These are phyloP conservation scores for Fusarium metavorans DNA, from an alignment of 2,329 filamentous ascomycete species.

Conservation along the genomic window DNA sequence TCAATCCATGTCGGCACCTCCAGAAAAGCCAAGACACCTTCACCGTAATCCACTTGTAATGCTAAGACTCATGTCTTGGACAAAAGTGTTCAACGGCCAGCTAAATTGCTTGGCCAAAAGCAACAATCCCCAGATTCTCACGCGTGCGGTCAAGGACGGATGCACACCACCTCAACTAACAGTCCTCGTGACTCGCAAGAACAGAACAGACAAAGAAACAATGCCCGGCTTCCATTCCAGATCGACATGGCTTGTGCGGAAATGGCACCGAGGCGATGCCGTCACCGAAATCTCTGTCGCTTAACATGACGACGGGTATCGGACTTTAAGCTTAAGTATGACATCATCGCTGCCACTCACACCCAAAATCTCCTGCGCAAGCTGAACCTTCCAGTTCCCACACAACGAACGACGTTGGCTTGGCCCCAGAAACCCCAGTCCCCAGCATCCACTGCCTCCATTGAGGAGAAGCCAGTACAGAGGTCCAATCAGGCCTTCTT, in stretches of 20 bases:
- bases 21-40: neutral
- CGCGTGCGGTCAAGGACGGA: neutral
- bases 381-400: neutral
- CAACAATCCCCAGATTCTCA: slow-evolving; percentile 7
- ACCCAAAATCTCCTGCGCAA: neutral
- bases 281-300: slow-evolving; percentile 14
- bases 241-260: slow-evolving; percentile 27
- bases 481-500: slow-evolving; percentile 6
- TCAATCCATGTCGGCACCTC: slow-evolving; percentile 1
- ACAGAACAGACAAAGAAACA: neutral
- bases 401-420: slow-evolving; percentile 1
- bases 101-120: neutral
- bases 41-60: slow-evolving; percentile 2
- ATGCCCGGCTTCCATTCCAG: neutral
- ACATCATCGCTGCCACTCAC: slow-evolving; percentile 34
- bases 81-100: neutral
- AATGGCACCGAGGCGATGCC: slow-evolving; percentile 41
- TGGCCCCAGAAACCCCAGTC: slow-evolving; percentile 24
- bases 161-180: neutral
- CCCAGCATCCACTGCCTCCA: slow-evolving; percentile 14
- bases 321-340: slow-evolving; percentile 43
- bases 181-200: neutral
- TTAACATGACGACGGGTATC: slow-evolving; percentile 22
- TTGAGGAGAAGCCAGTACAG: slow-evolving; percentile 29
- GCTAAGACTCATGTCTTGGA: slow-evolving; percentile 1